Evolutionary conservation across 2,329 filamentous ascomycete species (phyloP).

Genomic region (Ceratocystis alfenasii): DNA sequence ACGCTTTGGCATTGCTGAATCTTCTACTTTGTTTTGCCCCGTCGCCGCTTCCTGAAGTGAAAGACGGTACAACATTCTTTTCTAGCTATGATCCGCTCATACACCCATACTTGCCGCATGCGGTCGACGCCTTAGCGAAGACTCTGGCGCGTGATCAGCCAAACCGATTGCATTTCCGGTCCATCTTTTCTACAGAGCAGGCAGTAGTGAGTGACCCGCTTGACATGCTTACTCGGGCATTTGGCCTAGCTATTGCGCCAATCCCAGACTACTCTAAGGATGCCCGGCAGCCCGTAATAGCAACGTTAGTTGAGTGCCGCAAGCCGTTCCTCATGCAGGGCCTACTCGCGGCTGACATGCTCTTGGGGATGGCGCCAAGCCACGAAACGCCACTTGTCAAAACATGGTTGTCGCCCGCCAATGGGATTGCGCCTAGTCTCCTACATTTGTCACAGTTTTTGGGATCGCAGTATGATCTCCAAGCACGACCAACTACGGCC

Average conservation of each 20-base stretch:
- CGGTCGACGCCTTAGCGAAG: conserved; percentile 83
- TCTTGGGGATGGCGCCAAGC: conserved; percentile 60
- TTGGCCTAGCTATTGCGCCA: conserved; percentile 74
- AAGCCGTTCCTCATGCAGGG: conserved; percentile 90
- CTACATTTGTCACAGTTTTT: conserved; percentile 63
- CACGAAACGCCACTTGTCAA: conserved; percentile 62
- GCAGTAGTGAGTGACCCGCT: conserved; percentile 47
- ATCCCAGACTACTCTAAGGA: conserved; percentile 55
- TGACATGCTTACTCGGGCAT: conserved; percentile 75
- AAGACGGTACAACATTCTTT: conserved; percentile 55
- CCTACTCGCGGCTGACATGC: conserved; percentile 76
- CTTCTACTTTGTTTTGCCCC: conserved; percentile 88
- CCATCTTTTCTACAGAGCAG: conserved; percentile 65
- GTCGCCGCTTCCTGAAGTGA: conserved; percentile 50
- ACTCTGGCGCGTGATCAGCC: conserved; percentile 86
- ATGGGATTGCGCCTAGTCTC: conserved; percentile 72
- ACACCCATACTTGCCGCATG: conserved; percentile 80
- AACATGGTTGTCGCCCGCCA: conserved; percentile 70
- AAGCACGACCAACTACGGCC: conserved; percentile 30
- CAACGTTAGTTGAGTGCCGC: conserved; percentile 63
- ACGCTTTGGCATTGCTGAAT: conserved; percentile 73
- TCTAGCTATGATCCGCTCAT: conserved; percentile 65
- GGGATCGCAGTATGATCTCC: conserved; percentile 48
- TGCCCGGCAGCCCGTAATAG: conserved; percentile 46
- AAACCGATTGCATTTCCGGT: conserved; percentile 72